A percentile compares a stretch with the other conserved stretches of the same genome.
Conservation (phyloP, 1,284 basidiomycete species). For the Pterulicium gracile region DNA sequence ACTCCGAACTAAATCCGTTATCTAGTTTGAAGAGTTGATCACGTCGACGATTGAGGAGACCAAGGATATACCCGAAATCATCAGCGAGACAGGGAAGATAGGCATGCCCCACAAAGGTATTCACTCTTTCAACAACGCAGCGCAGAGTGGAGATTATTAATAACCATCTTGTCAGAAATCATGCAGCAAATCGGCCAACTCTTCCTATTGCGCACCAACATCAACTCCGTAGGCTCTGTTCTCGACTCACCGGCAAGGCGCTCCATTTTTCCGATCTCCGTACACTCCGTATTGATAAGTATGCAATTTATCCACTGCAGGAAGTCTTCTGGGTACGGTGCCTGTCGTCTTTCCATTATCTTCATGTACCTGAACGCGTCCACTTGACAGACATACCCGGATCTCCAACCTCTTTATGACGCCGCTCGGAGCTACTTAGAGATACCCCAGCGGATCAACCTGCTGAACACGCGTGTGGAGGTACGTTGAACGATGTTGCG, state of each 20-base stretch:
- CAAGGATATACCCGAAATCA: constrained; percentile 89
- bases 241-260: constrained; percentile 81
- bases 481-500: constrained; percentile 24
- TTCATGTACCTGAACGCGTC: constrained; percentile 7
- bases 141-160: constrained; percentile 3
- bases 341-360: constrained; percentile 8
- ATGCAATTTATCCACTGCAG: constrained; percentile 24
- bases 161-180: constrained; percentile 50
- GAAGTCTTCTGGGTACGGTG: constrained; percentile 84
- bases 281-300: constrained; percentile 4
- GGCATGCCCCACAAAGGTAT: constrained; percentile 73
- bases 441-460: constrained; percentile 87
- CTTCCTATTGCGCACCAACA: constrained; percentile 90
- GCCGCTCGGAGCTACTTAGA: constrained; percentile 91
- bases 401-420: constrained; percentile 91
- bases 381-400: constrained; percentile 64
- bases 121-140: constrained; percentile 8
- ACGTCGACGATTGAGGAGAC: constrained; percentile 93
- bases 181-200: constrained; percentile 97
- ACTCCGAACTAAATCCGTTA: constrained; percentile 2
- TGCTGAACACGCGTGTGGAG: constrained; percentile 91
- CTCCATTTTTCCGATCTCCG: constrained; percentile 5
- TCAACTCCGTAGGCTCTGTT: constrained; percentile 92
- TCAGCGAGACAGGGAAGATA: constrained; percentile 92
- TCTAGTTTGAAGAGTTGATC: constrained; percentile 84